Evolutionary conservation across 1,139 yeast species (phyloP).

Genomic region (Scheffersomyces segobiensis): DNA sequence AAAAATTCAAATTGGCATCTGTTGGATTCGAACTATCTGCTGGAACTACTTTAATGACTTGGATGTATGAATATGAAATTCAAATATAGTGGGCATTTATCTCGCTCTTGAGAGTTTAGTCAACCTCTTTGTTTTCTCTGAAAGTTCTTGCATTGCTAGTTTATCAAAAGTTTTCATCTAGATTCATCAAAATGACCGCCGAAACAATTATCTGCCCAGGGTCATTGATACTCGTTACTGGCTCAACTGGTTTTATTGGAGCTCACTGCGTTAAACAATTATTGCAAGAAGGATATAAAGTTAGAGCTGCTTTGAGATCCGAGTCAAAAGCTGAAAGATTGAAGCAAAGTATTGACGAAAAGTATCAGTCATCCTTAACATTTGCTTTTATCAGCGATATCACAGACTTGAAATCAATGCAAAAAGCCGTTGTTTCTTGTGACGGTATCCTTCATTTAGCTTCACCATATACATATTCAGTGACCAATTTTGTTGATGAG

Average conservation of each 20-base stretch:
- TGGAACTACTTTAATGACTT: neutral
- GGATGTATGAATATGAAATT: neutral
- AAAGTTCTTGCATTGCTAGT: neutral
- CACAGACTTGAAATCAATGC: slow-evolving; percentile 1
- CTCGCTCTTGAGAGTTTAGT: neutral
- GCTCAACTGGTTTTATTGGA: slow-evolving; percentile 41
- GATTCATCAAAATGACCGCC: neutral
- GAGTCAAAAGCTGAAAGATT: slow-evolving; percentile 27
- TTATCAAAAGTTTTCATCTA: neutral
- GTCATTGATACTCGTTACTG: slow-evolving; percentile 27
- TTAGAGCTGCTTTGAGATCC: slow-evolving; percentile 35
- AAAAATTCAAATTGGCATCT: neutral
- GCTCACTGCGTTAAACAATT: slow-evolving; percentile 24
- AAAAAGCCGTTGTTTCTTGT: slow-evolving; percentile 16
- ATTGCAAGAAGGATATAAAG: slow-evolving; percentile 24
- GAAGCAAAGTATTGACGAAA: slow-evolving; percentile 11
- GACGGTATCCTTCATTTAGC: slow-evolving; percentile 19
- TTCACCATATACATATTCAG: slow-evolving; percentile 13
- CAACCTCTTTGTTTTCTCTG: neutral
- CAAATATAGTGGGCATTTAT: neutral
- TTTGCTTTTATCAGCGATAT: slow-evolving; percentile 3
- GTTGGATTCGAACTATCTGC: neutral
- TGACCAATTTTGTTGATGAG: slow-evolving; percentile 8
- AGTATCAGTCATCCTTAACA: neutral
- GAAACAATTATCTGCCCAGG: neutral